These are phyloP conservation scores for Pythium graminicola DNA, from an alignment of 352 stramenopile genomes.

Conservation along the genomic window DNA sequence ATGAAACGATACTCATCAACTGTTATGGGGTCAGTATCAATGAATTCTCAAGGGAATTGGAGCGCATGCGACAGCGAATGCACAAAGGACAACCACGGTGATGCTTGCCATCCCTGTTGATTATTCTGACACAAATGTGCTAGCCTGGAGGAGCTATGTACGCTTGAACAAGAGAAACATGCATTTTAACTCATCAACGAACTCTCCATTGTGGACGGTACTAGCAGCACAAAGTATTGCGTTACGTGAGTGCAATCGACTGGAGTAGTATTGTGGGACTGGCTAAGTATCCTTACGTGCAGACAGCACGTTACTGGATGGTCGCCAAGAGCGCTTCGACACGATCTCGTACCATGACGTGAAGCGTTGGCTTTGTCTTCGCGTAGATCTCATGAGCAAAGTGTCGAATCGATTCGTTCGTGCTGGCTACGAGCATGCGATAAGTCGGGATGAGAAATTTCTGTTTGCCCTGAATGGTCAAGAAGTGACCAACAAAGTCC, in stretches of 20 bases:
- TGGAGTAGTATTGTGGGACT: too few species aligned
- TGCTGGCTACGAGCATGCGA: conserved; percentile 42
- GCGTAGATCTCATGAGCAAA: conserved; percentile 45
- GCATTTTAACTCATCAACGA: too few species aligned
- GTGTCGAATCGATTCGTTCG: conserved; percentile 29
- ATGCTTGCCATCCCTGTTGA: not conserved
- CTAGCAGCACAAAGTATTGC: too few species aligned
- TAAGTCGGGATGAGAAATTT: conserved; percentile 79
- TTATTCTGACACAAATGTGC: not conserved
- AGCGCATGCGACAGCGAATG: conserved; percentile 30
- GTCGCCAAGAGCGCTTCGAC: conserved; percentile 44
- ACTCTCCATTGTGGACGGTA: too few species aligned
- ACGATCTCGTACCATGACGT: conserved; percentile 74
- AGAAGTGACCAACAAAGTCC: conserved; percentile 41
- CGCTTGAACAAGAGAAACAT: not conserved
- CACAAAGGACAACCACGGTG: conserved; percentile 6
- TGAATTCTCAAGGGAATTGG: conserved; percentile 29
- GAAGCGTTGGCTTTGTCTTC: conserved; percentile 38
- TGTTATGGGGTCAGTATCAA: conserved; percentile 20
- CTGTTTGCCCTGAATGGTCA: conserved; percentile 69
- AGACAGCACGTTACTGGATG: conserved; percentile 24
- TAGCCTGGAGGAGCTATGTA: not conserved
- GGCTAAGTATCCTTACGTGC: too few species aligned
- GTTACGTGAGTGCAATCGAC: too few species aligned
- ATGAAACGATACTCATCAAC: not conserved